Conservation (phyloP, 2,329 filamentous ascomycete genomes). For the Calonectria naviculata region DNA sequence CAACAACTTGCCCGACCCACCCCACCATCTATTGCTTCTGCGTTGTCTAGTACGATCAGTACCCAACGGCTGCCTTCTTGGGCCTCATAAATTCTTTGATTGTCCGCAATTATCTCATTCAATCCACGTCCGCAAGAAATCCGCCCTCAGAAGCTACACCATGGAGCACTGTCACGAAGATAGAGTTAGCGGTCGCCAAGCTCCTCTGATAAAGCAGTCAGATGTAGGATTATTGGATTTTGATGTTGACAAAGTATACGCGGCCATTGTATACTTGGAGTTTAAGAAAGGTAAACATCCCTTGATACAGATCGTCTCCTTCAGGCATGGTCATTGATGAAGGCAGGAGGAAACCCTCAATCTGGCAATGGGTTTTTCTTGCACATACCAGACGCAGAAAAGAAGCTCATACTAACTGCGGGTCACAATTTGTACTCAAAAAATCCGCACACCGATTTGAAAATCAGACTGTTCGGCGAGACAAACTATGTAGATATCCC, state of each 20-base stretch:
- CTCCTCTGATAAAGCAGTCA: neutral
- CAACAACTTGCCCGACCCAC: neutral
- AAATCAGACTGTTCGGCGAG: neutral
- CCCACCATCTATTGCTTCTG: neutral
- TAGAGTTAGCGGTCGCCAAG: neutral
- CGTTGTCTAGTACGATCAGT: no score
- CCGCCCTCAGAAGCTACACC: neutral
- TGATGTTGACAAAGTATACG: neutral
- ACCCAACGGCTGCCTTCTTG: no score
- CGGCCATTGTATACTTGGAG: neutral
- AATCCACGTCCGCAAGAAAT: neutral
- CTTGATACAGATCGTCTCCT: neutral
- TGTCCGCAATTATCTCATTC: neutral
- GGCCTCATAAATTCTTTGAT: neutral
- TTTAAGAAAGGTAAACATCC: neutral
- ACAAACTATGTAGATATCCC: neutral
- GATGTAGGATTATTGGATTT: neutral
- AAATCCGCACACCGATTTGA: neutral
- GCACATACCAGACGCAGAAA: neutral
- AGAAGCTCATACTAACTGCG: neutral
- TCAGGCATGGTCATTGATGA: neutral
- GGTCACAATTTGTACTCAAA: neutral
- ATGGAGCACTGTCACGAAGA: neutral
- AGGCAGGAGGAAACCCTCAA: neutral
- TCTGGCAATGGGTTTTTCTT: neutral